These are phyloP conservation scores for Phyllosticta citrichinensis DNA, from an alignment of 2,329 filamentous ascomycete species.

Conservation along the genomic window DNA sequence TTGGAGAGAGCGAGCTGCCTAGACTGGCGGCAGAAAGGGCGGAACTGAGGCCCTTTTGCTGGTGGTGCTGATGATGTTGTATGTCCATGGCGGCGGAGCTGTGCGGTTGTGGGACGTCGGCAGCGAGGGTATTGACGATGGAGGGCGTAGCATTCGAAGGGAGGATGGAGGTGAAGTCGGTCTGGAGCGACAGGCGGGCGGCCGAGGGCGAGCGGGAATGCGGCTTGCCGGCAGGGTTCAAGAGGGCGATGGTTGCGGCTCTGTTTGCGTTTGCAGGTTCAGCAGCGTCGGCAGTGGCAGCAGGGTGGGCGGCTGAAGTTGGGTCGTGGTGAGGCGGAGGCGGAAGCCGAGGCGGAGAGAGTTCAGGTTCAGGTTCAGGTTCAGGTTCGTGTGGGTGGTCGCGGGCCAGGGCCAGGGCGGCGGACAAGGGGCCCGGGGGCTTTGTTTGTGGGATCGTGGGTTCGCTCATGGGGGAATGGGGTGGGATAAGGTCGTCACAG, in stretches of 20 bases:
- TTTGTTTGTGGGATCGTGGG: neutral
- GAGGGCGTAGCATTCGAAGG: constrained; percentile 7
- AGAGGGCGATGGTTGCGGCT: neutral
- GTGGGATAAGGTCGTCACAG: no score
- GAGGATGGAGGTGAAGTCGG: constrained; percentile 16
- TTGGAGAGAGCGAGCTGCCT: constrained; percentile 34
- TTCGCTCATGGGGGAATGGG: neutral
- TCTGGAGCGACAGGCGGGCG: constrained; percentile 20
- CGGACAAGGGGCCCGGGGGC: neutral
- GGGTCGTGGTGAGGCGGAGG: neutral
- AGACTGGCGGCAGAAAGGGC: constrained; percentile 35
- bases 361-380: neutral
- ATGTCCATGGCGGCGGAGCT: constrained; percentile 30
- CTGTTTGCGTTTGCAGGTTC: neutral
- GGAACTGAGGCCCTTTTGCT: constrained; percentile 21
- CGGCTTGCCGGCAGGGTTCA: constrained; percentile 18
- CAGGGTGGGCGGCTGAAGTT: constrained; percentile 7
- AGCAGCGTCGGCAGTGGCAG: no score
- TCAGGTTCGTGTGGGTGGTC: neutral
- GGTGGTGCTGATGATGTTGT: constrained; percentile 14
- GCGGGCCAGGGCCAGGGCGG: no score
- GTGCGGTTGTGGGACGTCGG: constrained; percentile 16
- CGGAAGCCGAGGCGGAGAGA: no score
- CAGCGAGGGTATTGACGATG: constrained; percentile 10
- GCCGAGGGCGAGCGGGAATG: constrained; percentile 25